Evolutionary conservation across 768 basidiomycete species (phyloP).

Genomic region (Candolleomyces efflorescens): DNA sequence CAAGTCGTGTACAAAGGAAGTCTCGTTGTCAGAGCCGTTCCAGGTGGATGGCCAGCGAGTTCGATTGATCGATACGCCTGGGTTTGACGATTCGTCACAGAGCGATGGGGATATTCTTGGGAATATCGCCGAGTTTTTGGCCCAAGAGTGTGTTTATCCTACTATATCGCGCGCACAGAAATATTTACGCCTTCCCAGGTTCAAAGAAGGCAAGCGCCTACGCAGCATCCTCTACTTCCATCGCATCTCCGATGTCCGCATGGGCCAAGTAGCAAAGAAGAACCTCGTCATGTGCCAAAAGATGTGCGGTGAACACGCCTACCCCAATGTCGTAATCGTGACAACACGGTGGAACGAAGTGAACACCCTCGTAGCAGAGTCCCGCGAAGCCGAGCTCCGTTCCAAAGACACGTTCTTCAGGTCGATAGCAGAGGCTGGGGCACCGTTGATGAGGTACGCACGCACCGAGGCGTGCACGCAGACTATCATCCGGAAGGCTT

Average conservation of each 20-base stretch:
- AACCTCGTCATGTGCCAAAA: constrained; percentile 43
- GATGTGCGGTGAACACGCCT: constrained; percentile 37
- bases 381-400: constrained; percentile 32
- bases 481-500: constrained; percentile 28
- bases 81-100: constrained; percentile 8
- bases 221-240: constrained; percentile 40
- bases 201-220: constrained; percentile 20
- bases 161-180: not conserved
- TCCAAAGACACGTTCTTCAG: constrained; percentile 33
- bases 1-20: constrained; percentile 5
- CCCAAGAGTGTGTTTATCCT: constrained; percentile 1
- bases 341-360: constrained; percentile 46
- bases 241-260: constrained; percentile 35
- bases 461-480: constrained; percentile 23
- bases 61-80: constrained; percentile 8
- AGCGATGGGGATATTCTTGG: constrained; percentile 7
- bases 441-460: constrained; percentile 29
- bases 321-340: constrained; percentile 41
- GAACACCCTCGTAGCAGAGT: constrained; percentile 15
- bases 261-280: constrained; percentile 34
- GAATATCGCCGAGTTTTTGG: constrained; percentile 7
- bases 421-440: constrained; percentile 36
- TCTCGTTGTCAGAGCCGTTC: constrained; percentile 4
- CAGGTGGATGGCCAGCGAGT: constrained; percentile 3
- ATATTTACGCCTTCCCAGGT: no score